These are phyloP conservation scores for Rubus parviflorus DNA, from an alignment of 306 rosid genomes.

Conservation along the genomic window DNA sequence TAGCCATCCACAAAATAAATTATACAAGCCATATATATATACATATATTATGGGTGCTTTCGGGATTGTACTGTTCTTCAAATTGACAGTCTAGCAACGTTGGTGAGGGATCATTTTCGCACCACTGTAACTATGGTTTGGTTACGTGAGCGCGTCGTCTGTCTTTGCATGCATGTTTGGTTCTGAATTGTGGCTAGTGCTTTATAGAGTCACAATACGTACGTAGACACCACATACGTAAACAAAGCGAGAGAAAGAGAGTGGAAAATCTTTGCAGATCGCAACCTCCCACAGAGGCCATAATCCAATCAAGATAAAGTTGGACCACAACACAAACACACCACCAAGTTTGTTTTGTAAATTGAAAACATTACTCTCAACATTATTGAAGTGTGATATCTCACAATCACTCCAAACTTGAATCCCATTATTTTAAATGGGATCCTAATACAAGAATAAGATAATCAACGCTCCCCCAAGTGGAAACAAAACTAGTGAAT, in stretches of 20 bases:
- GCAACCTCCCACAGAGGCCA: slow-evolving; percentile 1
- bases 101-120: too few relatives aligned
- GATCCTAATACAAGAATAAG: background rate
- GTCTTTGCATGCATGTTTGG: background rate
- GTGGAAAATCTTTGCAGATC: slow-evolving; percentile 21
- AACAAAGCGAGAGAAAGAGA: background rate
- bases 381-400: background rate
- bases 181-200: background rate
- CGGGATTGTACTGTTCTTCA: too few relatives aligned
- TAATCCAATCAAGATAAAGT: background rate
- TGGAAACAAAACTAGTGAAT: background rate
- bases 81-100: too few relatives aligned
- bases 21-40: too few relatives aligned
- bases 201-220: background rate
- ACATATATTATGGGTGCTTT: too few relatives aligned
- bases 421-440: background rate
- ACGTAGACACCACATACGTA: background rate
- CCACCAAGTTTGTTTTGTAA: background rate
- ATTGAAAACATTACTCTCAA: background rate
- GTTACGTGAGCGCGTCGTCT: too few relatives aligned
- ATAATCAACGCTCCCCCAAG: background rate
- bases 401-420: background rate
- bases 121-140: too few relatives aligned
- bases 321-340: background rate
- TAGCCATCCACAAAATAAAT: too few relatives aligned